Conservation (phyloP, 2,329 filamentous ascomycete species). For the Metarhizium robertsii region DNA sequence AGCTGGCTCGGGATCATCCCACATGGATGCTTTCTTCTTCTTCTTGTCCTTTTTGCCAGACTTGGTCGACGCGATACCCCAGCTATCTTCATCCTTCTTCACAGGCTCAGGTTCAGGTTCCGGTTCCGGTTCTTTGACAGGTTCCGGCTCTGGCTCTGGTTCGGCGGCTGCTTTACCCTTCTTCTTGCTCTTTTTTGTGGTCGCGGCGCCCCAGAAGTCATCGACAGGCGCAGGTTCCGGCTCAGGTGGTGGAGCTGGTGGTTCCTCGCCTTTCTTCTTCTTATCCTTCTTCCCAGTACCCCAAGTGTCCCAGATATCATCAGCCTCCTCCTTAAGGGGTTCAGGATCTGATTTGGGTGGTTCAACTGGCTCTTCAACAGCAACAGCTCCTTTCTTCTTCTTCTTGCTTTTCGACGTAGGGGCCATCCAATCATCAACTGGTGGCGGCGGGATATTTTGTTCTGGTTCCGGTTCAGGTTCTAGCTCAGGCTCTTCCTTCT, state of each 20-base stretch:
- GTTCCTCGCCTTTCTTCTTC: conserved; percentile 20
- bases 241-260: conserved; percentile 1
- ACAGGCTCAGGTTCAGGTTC: conserved; percentile 14
- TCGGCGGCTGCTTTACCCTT: conserved; percentile 25
- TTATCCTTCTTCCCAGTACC: conserved; percentile 8
- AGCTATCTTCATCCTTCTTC: conserved; percentile 23
- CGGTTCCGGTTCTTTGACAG: conserved; percentile 14
- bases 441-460: conserved; percentile 9
- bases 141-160: conserved; percentile 17
- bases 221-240: neutral
- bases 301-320: conserved; percentile 23
- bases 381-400: conserved; percentile 21
- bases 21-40: conserved; percentile 16
- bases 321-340: conserved; percentile 19
- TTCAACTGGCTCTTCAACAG: conserved; percentile 14
- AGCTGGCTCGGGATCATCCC: conserved; percentile 13
- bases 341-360: conserved; percentile 12
- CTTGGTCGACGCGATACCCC: conserved; percentile 17
- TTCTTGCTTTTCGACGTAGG: conserved; percentile 25
- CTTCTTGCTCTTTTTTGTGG: conserved; percentile 18
- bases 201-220: conserved; percentile 1
- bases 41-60: conserved; percentile 22
- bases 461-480: conserved; percentile 10
- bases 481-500: conserved; percentile 19
- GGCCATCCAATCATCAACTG: conserved; percentile 13